A percentile compares a stretch with the other conserved stretches of the same genome.
These are phyloP conservation scores for Ophiostoma fasciatum DNA, from an alignment of 2,329 filamentous ascomycete species.

Conservation along the genomic window DNA sequence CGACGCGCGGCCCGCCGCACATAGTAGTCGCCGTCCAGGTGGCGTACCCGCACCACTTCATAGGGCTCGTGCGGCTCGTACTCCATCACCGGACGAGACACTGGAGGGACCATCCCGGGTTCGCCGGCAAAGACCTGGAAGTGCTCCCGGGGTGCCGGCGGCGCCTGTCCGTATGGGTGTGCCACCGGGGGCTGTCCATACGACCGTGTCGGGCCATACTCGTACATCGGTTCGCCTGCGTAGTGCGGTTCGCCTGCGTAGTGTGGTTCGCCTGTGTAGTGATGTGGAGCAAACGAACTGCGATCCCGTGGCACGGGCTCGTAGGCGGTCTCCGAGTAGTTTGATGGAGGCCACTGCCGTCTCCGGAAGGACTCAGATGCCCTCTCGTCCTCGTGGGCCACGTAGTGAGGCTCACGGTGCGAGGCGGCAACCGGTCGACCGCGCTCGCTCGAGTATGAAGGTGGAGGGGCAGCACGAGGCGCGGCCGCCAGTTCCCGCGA, in stretches of 20 bases:
- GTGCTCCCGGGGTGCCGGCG: slow-evolving; percentile 15
- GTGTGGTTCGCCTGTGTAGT: slow-evolving; percentile 14
- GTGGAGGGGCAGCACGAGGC: not conserved
- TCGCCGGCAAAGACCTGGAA: slow-evolving; percentile 20
- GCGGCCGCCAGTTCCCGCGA: not conserved
- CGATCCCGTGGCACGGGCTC: too few species aligned
- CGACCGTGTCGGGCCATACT: not conserved
- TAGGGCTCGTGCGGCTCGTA: slow-evolving; percentile 28
- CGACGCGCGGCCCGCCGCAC: slow-evolving; percentile 24
- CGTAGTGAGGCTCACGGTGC: not conserved
- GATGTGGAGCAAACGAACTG: slow-evolving; percentile 13
- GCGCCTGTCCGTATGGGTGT: not conserved
- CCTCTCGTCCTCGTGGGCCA: too few species aligned
- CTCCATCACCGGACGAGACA: slow-evolving; percentile 9
- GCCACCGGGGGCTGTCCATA: too few species aligned
- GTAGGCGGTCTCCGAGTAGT: too few species aligned
- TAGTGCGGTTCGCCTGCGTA: slow-evolving; percentile 8
- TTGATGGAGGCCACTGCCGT: too few species aligned
- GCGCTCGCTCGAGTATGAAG: slow-evolving; percentile 7
- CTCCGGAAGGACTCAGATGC: too few species aligned
- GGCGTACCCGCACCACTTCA: slow-evolving; percentile 31
- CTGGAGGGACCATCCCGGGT: slow-evolving; percentile 1
- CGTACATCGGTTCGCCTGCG: not conserved
- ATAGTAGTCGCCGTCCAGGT: slow-evolving; percentile 30
- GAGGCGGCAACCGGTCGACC: slow-evolving; percentile 6